Evolutionary conservation across 768 basidiomycete genomes (phyloP).

Genomic region (Amanita fuliginea): DNA sequence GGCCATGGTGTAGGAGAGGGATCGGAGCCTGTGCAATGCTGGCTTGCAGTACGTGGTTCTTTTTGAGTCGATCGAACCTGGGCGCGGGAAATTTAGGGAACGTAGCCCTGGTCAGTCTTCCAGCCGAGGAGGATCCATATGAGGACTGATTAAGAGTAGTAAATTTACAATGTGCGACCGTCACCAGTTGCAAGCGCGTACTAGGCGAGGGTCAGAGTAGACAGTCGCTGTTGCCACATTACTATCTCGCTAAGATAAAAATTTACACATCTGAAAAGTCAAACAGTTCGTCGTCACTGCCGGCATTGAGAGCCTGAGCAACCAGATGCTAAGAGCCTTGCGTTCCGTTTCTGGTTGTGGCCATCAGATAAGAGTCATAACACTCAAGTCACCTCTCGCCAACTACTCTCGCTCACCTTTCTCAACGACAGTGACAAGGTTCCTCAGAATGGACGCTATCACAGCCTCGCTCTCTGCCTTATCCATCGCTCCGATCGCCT

Average conservation of each 20-base stretch:
- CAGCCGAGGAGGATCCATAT: no score
- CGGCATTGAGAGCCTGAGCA: not conserved
- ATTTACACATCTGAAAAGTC: not conserved
- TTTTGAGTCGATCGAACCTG: not conserved
- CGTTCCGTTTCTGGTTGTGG: not conserved
- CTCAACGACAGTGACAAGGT: not conserved
- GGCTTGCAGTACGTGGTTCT: not conserved
- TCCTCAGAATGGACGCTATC: conserved; percentile 25
- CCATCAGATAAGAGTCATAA: conserved; percentile 6
- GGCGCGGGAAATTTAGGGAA: no score
- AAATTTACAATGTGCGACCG: no score
- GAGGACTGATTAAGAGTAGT: no score
- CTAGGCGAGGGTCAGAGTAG: no score
- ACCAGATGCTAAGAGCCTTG: not conserved
- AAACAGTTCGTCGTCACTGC: not conserved
- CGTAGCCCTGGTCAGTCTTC: no score
- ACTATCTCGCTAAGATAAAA: conserved; percentile 2
- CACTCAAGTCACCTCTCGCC: not conserved
- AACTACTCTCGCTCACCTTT: not conserved
- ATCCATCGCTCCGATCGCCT: conserved; percentile 41
- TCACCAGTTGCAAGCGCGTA: no score
- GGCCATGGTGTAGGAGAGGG: not conserved
- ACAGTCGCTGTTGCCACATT: no score
- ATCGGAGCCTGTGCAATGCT: not conserved
- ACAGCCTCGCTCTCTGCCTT: conserved; percentile 36